These are phyloP conservation scores for Paraleonurus japonicus DNA, from an alignment of 257 asterid species.

Conservation along the genomic window DNA sequence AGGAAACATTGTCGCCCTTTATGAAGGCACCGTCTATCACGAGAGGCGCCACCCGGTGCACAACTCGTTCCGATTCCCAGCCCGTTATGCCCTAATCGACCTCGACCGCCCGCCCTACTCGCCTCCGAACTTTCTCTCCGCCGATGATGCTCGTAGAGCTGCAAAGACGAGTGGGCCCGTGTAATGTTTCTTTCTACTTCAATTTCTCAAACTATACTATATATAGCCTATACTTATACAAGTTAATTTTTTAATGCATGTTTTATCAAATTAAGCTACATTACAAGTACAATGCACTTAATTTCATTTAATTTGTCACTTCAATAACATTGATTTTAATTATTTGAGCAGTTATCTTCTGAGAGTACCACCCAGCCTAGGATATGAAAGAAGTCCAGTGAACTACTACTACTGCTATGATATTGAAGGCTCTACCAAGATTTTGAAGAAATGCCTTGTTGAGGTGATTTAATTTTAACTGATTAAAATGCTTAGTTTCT, in stretches of 20 bases:
- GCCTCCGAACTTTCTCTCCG: conserved; percentile 46
- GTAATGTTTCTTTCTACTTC: conserved; percentile 30
- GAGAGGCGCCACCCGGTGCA: conserved; percentile 53
- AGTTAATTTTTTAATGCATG: background rate
- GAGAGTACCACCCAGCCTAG: conserved; percentile 71
- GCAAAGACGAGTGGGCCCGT: conserved; percentile 56
- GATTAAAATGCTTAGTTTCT: background rate
- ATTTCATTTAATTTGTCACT: background rate
- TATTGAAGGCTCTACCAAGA: conserved; percentile 38
- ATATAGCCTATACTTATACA: background rate
- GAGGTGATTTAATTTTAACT: conserved; percentile 39
- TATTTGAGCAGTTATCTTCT: conserved; percentile 48
- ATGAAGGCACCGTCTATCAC: conserved; percentile 60
- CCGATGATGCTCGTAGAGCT: conserved; percentile 43
- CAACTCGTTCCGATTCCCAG: conserved; percentile 46
- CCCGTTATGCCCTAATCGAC: conserved; percentile 60
- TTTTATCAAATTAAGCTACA: background rate
- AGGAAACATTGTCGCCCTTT: conserved; percentile 32
- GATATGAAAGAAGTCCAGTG: conserved; percentile 68
- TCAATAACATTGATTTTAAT: background rate
- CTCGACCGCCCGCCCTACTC: conserved; percentile 41
- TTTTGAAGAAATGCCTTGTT: conserved; percentile 60
- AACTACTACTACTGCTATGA: conserved; percentile 65
- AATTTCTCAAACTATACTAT: background rate
- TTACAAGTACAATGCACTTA: background rate